These are phyloP conservation scores for Pythium sp. DNA, from an alignment of 352 stramenopile species.

Conservation along the genomic window DNA sequence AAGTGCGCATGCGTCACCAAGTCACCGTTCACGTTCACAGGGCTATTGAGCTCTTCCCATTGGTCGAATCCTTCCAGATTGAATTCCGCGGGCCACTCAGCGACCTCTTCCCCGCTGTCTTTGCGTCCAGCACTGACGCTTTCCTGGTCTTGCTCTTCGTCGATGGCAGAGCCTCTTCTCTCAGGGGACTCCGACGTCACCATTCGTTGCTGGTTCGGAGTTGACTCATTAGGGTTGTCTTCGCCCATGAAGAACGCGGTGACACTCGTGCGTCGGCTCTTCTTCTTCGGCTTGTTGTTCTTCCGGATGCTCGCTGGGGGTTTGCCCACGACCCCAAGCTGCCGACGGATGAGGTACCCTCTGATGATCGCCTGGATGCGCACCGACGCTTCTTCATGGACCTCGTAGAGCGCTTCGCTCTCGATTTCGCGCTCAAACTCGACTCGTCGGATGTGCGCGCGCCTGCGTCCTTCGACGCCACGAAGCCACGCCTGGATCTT, in stretches of 20 bases:
- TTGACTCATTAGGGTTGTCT: background rate
- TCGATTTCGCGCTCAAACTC: constrained; percentile 17
- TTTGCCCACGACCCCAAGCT: constrained; percentile 1
- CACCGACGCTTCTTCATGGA: constrained; percentile 12
- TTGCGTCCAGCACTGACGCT: background rate
- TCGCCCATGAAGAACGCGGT: constrained; percentile 8
- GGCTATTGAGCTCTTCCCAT: constrained; percentile 55
- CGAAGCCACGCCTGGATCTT: constrained; percentile 17
- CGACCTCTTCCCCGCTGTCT: constrained; percentile 22
- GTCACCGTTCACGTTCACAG: constrained; percentile 19
- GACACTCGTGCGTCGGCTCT: constrained; percentile 5
- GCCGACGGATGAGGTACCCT: constrained; percentile 6
- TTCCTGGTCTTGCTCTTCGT: background rate
- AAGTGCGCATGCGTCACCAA: constrained; percentile 37
- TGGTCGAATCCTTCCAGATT: constrained; percentile 44
- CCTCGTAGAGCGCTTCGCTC: constrained; percentile 13
- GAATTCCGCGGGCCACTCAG: constrained; percentile 50
- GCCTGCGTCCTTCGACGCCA: constrained; percentile 7
- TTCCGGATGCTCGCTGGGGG: background rate
- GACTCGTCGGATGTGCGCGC: background rate
- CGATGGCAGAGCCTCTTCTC: background rate
- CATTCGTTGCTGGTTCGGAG: background rate
- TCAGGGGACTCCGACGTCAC: background rate
- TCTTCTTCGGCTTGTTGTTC: background rate
- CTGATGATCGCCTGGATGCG: constrained; percentile 16